Conservation (phyloP, 1,284 basidiomycete genomes). For the Apiotrichum gamsii region DNA sequence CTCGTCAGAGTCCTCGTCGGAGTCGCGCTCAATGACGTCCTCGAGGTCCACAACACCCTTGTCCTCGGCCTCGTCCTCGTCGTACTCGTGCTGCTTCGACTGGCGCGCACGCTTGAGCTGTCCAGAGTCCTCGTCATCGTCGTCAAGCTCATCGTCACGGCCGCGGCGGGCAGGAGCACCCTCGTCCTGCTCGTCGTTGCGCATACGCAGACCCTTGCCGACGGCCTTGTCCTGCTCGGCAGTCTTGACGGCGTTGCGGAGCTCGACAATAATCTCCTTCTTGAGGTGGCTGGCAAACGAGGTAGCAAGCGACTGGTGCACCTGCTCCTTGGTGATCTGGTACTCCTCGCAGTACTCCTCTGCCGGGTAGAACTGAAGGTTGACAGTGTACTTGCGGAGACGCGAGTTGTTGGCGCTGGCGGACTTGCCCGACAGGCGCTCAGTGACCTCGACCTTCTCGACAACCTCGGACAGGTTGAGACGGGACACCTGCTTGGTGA, state of each 20-base stretch:
- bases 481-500: conserved; percentile 85
- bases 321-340: conserved; percentile 65
- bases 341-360: conserved; percentile 83
- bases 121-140: conserved; percentile 71
- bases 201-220: conserved; percentile 64
- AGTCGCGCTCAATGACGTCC: conserved; percentile 59
- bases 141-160: conserved; percentile 56
- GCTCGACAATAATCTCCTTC: conserved; percentile 78
- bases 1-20: conserved; percentile 39
- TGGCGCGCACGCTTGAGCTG: conserved; percentile 58
- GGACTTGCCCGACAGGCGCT: conserved; percentile 63
- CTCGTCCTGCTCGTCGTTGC: conserved; percentile 47
- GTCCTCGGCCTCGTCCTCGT: conserved; percentile 55
- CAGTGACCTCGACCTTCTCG: conserved; percentile 75
- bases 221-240: conserved; percentile 75
- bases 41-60: conserved; percentile 54
- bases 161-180: conserved; percentile 27
- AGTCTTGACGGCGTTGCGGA: conserved; percentile 79
- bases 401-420: conserved; percentile 54
- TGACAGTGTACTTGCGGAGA: conserved; percentile 73
- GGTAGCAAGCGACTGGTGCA: conserved; percentile 66
- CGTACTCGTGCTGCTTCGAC: conserved; percentile 66
- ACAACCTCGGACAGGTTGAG: conserved; percentile 85
- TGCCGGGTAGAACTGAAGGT: conserved; percentile 79
- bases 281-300: conserved; percentile 79